phyloP scores from a whole-genome alignment of 1,139 yeast species.

The Suhomyces panamericanus region DNA sequence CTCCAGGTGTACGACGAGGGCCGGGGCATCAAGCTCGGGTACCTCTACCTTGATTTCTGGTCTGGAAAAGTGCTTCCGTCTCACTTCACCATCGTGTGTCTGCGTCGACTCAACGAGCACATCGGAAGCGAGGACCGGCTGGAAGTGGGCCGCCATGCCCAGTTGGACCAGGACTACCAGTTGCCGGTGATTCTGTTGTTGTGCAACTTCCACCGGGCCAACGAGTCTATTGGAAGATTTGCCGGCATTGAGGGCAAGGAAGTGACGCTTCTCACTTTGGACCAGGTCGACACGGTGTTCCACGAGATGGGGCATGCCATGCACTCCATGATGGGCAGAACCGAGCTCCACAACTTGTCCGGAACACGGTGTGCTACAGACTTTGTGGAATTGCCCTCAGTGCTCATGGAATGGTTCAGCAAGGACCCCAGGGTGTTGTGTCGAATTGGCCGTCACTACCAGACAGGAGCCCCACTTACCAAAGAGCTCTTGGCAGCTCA shows the following conservation, averaged over 20 bases:
- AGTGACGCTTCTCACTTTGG: constrained; percentile 58
- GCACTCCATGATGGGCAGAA: constrained; percentile 95
- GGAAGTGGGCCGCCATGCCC: constrained; percentile 44
- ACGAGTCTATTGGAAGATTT: constrained; percentile 29
- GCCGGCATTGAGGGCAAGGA: constrained; percentile 26
- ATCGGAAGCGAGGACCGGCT: constrained; percentile 30
- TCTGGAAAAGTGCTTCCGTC: constrained; percentile 66
- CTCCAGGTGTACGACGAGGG: constrained; percentile 56
- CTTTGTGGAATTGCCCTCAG: constrained; percentile 94
- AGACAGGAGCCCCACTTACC: constrained; percentile 65
- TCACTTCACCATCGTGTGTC: constrained; percentile 95
- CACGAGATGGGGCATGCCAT: constrained; percentile 99
- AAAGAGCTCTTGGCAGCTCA: constrained; percentile 48
- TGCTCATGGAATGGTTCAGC: constrained; percentile 91
- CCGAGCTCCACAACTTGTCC: constrained; percentile 83
- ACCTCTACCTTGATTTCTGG: constrained; percentile 49
- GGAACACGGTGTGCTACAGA: constrained; percentile 97
- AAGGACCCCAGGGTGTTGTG: constrained; percentile 74
- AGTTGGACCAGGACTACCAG: constrained; percentile 60
- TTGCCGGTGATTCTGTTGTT: constrained; percentile 87
- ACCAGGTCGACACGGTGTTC: constrained; percentile 88
- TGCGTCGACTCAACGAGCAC: constrained; percentile 51
- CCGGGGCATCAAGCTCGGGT: constrained; percentile 34
- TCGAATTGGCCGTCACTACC: constrained; percentile 72
- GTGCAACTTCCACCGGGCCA: constrained; percentile 67